These are phyloP conservation scores for Parafenestella ontariensis DNA, from an alignment of 2,329 filamentous ascomycete genomes.

Conservation along the genomic window DNA sequence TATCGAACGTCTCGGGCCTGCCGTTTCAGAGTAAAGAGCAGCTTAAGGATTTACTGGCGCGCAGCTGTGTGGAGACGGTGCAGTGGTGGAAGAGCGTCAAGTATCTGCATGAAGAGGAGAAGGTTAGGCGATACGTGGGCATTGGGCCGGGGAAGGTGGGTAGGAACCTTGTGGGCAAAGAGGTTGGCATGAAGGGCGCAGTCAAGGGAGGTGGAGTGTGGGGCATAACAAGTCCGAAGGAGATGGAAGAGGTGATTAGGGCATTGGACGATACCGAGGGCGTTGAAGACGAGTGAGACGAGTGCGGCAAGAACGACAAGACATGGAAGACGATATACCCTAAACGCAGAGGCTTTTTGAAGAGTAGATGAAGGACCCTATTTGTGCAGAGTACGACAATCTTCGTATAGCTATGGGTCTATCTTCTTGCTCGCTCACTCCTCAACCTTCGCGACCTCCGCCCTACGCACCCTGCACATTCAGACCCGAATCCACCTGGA, in stretches of 20 bases:
- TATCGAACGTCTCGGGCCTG: constrained; percentile 84
- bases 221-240: constrained; percentile 81
- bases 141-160: constrained; percentile 95
- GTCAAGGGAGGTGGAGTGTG: constrained; percentile 92
- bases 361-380: not conserved
- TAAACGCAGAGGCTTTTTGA: not conserved
- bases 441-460: not conserved
- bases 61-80: constrained; percentile 90
- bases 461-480: constrained; percentile 38
- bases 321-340: not conserved
- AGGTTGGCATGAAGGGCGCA: constrained; percentile 85
- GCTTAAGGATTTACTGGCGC: constrained; percentile 78
- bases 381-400: not conserved
- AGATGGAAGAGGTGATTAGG: constrained; percentile 55
- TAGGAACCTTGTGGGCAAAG: constrained; percentile 90
- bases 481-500: constrained; percentile 51
- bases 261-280: constrained; percentile 57
- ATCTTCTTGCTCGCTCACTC: not conserved
- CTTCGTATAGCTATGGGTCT: not conserved
- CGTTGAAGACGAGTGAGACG: constrained; percentile 44
- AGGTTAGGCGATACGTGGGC: constrained; percentile 85
- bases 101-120: constrained; percentile 83
- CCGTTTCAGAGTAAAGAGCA: constrained; percentile 78
- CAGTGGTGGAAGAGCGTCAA: constrained; percentile 93
- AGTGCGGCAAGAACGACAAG: not conserved